Conservation (phyloP, 495 filamentous ascomycete species). For the Penicillium malachiteum region DNA sequence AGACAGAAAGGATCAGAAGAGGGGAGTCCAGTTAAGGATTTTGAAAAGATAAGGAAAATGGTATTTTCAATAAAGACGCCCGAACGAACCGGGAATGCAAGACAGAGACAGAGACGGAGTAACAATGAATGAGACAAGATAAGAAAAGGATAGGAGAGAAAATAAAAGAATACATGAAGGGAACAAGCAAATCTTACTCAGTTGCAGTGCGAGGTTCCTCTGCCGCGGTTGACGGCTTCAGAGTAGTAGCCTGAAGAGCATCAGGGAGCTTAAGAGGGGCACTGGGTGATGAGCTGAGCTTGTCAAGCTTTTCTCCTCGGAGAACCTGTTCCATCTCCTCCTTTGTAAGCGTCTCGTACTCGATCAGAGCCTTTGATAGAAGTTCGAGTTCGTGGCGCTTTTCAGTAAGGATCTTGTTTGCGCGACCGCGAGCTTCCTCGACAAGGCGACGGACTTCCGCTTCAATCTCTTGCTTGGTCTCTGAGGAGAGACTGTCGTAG, state of each 20-base stretch:
- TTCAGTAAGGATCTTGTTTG: slow-evolving; percentile 63
- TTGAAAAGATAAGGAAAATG: slow-evolving; percentile 18
- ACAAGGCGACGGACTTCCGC: slow-evolving; percentile 79
- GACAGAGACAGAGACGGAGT: slow-evolving; percentile 6
- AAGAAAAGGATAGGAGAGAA: not conserved
- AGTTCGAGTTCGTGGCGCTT: slow-evolving; percentile 81
- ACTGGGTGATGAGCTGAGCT: slow-evolving; percentile 41
- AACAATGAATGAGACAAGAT: slow-evolving; percentile 5
- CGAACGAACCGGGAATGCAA: slow-evolving; percentile 31
- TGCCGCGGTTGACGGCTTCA: slow-evolving; percentile 24
- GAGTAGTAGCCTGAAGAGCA: slow-evolving; percentile 29
- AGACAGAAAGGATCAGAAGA: not conserved
- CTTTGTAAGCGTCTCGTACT: slow-evolving; percentile 88
- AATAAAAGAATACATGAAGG: slow-evolving; percentile 1
- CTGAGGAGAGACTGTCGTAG: slow-evolving; percentile 76
- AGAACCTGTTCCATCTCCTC: slow-evolving; percentile 89
- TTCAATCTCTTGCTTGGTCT: slow-evolving; percentile 83
- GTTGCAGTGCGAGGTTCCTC: slow-evolving; percentile 22
- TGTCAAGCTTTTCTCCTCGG: slow-evolving; percentile 77
- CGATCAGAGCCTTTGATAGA: slow-evolving; percentile 81
- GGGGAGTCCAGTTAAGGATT: not conserved
- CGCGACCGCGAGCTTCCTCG: slow-evolving; percentile 76
- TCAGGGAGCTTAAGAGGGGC: slow-evolving; percentile 59
- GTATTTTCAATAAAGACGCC: slow-evolving; percentile 32
- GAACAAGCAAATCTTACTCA: slow-evolving; percentile 19